A percentile compares a stretch with the other conserved stretches of the same genome.
phyloP scores from a whole-genome alignment of 495 filamentous ascomycete genomes.

The Penicillium alfredii region DNA sequence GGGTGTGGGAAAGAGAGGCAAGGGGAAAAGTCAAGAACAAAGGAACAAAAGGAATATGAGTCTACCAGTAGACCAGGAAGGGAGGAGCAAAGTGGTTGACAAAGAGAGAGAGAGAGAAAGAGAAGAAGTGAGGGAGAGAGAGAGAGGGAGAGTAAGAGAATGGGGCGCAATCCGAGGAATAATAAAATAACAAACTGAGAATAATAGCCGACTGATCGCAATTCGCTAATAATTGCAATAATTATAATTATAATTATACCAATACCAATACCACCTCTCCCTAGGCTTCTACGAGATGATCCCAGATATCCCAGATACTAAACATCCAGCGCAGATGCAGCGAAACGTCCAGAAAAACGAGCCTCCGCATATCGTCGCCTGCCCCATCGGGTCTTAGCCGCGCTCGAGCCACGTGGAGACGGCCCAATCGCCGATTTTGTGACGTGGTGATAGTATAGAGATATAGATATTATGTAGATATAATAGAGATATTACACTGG shows the following conservation, averaged over 20 bases:
- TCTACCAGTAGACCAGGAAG: too few relatives aligned
- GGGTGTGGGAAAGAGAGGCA: constrained; percentile 3
- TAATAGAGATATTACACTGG: too few relatives aligned
- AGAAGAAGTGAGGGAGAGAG: constrained; percentile 2
- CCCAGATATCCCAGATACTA: too few relatives aligned
- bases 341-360: constrained; percentile 20
- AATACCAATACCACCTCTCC: too few relatives aligned
- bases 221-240: too few relatives aligned
- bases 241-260: too few relatives aligned
- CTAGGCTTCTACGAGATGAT: too few relatives aligned
- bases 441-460: too few relatives aligned
- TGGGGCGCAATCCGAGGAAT: constrained; percentile 1
- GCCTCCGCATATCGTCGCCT: neutral
- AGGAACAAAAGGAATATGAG: too few relatives aligned
- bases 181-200: too few relatives aligned
- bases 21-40: constrained; percentile 3
- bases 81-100: constrained; percentile 1
- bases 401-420: constrained; percentile 23
- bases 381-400: constrained; percentile 6
- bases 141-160: constrained; percentile 6
- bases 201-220: too few relatives aligned
- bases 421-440: constrained; percentile 25
- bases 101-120: constrained; percentile 3
- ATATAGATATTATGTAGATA: too few relatives aligned
- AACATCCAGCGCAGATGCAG: neutral